Evolutionary conservation across 176 grass and related monocot species (phyloP), one percentile per base, ranked within the genome.

Genomic region (Ensete ventricosum): DNA sequence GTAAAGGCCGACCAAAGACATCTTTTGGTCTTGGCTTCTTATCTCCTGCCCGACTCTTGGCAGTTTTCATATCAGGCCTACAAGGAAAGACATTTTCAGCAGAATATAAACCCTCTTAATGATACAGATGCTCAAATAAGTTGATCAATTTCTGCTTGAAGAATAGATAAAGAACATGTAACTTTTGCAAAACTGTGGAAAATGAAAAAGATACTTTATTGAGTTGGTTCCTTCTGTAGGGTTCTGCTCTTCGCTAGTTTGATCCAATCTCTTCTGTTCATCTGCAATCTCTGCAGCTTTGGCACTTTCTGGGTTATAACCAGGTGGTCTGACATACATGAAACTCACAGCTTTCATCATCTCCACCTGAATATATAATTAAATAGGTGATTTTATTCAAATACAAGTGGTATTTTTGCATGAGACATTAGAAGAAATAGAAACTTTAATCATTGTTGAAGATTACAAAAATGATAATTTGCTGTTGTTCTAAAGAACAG

Each of bases 331-430:
- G 9, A 99, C 86, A 2, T 99, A 99, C 90, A 99, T 99, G 77
- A 99, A 99, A 84, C 95, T 99, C 66, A 99, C 88, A 60, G 90
- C 86, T 89, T 99, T 93, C 90, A 99, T 94, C 83, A 89, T 78
- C 82, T 99, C 95, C 80, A 94, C 76, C 88, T 94, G 82, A 73
- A 86, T 71, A 82, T 77, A 71, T 13, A 25, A 26, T 26, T 27
- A 55, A 12, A 24, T 17, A 34, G 62, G 3, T 20, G 19, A 26
- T 59, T 19, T 22, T 19, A n/a, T n/a, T 20, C 57, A 21, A 27
- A 82, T 20, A 43, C 72, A 1, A 71, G 69, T 34, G 14, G 49
- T 7, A 21, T 65, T 14, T n/a, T 49, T 13, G 11, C 9, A 27
- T 20, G 9, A 83, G 54, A 70, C 67, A 70, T 3, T 17, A 43